Conservation (phyloP, 345 rosid species). For the Boechera divaricarpa region DNA sequence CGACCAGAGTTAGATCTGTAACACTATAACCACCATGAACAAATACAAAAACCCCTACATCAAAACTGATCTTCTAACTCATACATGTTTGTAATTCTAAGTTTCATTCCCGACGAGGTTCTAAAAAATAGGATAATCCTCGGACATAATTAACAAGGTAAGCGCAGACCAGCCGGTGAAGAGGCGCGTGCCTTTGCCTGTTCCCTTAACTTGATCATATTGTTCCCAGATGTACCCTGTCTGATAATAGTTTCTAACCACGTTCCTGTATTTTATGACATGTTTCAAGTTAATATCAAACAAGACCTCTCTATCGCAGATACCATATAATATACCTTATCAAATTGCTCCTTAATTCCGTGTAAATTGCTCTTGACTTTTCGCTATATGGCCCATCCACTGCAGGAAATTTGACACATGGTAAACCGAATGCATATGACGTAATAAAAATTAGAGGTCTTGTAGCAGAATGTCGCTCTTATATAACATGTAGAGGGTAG, state of each 20-base stretch:
- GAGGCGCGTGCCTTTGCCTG: conserved; percentile 76
- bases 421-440: conserved; percentile 9
- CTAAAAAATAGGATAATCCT: conserved; percentile 57
- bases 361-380: conserved; percentile 64
- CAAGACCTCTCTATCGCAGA: conserved; percentile 4
- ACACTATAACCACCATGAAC: conserved; percentile 20
- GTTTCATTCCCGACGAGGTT: neutral
- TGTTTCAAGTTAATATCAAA: conserved; percentile 19
- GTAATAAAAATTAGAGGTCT: neutral
- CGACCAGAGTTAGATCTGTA: conserved; percentile 11
- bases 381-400: conserved; percentile 83
- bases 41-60: conserved; percentile 9
- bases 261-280: conserved; percentile 59
- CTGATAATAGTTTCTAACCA: conserved; percentile 70
- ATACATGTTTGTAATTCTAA: neutral
- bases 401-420: conserved; percentile 42
- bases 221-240: conserved; percentile 97
- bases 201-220: conserved; percentile 83
- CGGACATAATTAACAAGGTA: conserved; percentile 77
- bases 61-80: conserved; percentile 37
- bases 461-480: neutral
- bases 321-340: conserved; percentile 59
- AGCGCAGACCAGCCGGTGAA: conserved; percentile 98
- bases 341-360: conserved; percentile 73
- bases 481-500: conserved; percentile 6